A percentile compares a stretch with the other conserved stretches of the same genome.
Evolutionary conservation across 192 early-diverging fungal genomes (phyloP).

Genomic region (Linnemannia hyalina): DNA sequence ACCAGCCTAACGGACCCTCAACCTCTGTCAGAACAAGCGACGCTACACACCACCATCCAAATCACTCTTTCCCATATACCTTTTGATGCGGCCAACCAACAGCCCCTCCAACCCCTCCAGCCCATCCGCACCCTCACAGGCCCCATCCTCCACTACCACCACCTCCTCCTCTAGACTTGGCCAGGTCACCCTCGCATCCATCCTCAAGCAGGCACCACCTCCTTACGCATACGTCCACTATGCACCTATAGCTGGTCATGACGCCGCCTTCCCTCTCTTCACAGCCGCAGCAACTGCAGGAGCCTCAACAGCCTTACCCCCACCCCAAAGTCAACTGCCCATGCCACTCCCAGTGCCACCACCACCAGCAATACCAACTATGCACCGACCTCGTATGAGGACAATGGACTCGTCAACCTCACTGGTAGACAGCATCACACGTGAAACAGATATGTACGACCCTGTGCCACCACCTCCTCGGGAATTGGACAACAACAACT

Average conservation of each 20-base stretch:
- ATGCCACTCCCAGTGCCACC: neutral
- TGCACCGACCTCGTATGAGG: neutral
- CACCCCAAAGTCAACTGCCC: neutral
- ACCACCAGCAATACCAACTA: neutral
- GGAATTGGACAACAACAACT: neutral
- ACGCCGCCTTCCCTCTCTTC: neutral
- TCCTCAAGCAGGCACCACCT: constrained; percentile 17
- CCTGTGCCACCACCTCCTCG: constrained; percentile 1
- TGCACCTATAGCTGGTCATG: neutral
- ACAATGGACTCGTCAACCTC: neutral
- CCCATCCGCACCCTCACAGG: neutral
- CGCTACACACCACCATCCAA: neutral
- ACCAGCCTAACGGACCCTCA: neutral
- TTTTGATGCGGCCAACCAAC: neutral
- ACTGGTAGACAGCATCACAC: neutral
- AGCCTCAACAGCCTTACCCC: neutral
- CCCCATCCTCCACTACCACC: neutral
- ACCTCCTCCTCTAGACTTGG: neutral
- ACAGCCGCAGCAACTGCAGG: neutral
- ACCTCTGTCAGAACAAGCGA: neutral
- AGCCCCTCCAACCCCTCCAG: neutral
- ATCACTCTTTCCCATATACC: neutral
- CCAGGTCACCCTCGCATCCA: constrained; percentile 4
- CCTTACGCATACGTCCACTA: constrained; percentile 20
- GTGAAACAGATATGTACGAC: neutral